These are phyloP conservation scores for Cutaneotrichosporon cavernicola DNA, from an alignment of 1,284 basidiomycete species.

Conservation along the genomic window DNA sequence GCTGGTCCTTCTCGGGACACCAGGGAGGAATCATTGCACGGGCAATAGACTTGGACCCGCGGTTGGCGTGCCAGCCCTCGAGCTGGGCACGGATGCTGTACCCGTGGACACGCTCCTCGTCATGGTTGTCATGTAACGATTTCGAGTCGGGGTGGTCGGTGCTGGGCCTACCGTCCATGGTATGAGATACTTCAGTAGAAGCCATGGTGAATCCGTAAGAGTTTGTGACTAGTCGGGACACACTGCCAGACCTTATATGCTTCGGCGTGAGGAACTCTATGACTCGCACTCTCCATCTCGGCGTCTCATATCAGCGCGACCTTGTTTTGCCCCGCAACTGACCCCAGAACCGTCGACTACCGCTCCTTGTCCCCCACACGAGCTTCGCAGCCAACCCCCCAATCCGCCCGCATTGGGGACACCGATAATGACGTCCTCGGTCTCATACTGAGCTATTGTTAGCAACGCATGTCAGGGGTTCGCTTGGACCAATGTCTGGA, in stretches of 20 bases:
- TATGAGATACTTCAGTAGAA: neutral
- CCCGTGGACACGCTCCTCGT: neutral
- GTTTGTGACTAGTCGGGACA: neutral
- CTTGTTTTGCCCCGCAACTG: too few relatives aligned
- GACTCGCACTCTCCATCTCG: too few relatives aligned
- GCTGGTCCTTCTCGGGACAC: slow-evolving; percentile 9
- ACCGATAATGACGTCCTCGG: too few relatives aligned
- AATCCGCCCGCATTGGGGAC: too few relatives aligned
- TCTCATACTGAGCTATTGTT: too few relatives aligned
- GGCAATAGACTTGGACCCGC: slow-evolving; percentile 23
- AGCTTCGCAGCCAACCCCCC: too few relatives aligned
- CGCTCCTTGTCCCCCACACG: too few relatives aligned
- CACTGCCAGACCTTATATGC: neutral
- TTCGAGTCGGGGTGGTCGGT: neutral
- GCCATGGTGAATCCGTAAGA: neutral
- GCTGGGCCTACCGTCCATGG: neutral
- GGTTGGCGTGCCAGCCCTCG: slow-evolving; percentile 40
- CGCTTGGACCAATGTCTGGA: too few relatives aligned
- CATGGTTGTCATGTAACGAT: neutral
- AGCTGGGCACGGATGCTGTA: slow-evolving; percentile 33
- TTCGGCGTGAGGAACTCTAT: neutral
- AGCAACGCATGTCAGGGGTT: too few relatives aligned
- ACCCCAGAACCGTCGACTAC: too few relatives aligned
- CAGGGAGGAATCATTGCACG: slow-evolving; percentile 2
- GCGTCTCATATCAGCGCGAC: too few relatives aligned